Base-by-base conservation (phyloP, 345 rosid species). In the Citrus unshiu region DNA sequence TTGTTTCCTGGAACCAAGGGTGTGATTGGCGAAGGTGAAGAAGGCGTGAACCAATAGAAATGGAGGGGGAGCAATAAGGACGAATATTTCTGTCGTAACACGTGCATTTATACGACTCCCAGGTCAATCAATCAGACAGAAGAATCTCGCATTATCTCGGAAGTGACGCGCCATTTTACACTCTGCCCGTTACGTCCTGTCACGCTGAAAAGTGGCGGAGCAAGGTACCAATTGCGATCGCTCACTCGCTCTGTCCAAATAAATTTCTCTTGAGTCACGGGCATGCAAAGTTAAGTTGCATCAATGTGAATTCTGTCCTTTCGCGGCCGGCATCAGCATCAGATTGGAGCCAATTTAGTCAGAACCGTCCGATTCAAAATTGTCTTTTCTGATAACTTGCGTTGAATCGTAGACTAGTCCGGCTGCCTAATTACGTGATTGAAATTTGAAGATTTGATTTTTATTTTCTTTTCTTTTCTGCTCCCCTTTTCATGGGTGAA, bases 121-220 rank as follows among this genome's bases (percentile, higher is more conserved):
- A 54, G 22, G 74, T 71, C 75, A 71, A 54, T 71, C 43, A 58
- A 71, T 71, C 75, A 54, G 34, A 71, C 51, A 13, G 51, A 46
- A 54, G 5, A 25, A 7, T 10, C 3, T 12, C 27, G n/a, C 7
- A 40, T 2, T 12, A 43, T 6, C 37, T 46, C 32, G 2, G 58
- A 70, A 39, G 60, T 9, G 64, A 56, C 46, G 43, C 7, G 29
- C 32, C 39, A 35, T 18, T 30, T 19, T 5, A 32, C 64, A 2
- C 4, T 24, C 35, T 3, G 22, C 16, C 37, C 51, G 56, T 73
- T 27, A 37, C 29, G 68, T 73, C 77, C 76, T 54, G 39, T 59
- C 77, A 40, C 29, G 0, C 49, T 57, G 64, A 72, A 72, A 72
- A 29, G 22, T 7, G 30, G 0, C 46, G 43, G 75, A 5, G 74